phyloP scores from a whole-genome alignment of 768 basidiomycete species.

The Pholiota conissans region DNA sequence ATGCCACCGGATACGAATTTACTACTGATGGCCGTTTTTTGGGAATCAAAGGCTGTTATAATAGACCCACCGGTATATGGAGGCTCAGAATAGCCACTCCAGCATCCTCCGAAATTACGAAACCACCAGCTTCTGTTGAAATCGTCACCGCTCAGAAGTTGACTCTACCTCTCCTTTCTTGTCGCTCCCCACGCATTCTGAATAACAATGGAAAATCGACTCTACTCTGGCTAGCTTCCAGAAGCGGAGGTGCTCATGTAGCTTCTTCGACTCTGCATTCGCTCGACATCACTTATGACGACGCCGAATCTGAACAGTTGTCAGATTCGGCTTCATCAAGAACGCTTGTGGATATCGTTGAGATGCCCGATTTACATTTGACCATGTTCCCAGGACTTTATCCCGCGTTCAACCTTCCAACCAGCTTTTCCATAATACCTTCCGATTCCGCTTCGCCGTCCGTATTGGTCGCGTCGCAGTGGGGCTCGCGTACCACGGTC shows the following conservation, averaged over 20 bases:
- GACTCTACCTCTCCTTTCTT: constrained; percentile 43
- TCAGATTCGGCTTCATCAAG: constrained; percentile 1
- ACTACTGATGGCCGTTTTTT: constrained; percentile 57
- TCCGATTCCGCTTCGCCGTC: constrained; percentile 26
- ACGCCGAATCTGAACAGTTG: constrained; percentile 1
- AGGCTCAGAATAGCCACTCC: constrained; percentile 28
- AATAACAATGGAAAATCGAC: constrained; percentile 18
- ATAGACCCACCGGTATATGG: constrained; percentile 61
- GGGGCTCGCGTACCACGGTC: constrained; percentile 54
- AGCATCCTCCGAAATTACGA: constrained; percentile 6
- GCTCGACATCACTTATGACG: constrained; percentile 32
- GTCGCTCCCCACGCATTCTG: constrained; percentile 59
- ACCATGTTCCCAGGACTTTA: constrained; percentile 66
- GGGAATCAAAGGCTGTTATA: constrained; percentile 60
- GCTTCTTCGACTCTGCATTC: constrained; percentile 53
- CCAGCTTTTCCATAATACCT: constrained; percentile 30
- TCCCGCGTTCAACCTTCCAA: constrained; percentile 45
- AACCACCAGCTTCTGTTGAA: constrained; percentile 10
- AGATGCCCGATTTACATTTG: constrained; percentile 23
- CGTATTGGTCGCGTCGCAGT: constrained; percentile 42
- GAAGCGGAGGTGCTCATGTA: constrained; percentile 58
- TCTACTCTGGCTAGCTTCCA: constrained; percentile 56
- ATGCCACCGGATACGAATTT: constrained; percentile 63
- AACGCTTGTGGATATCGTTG: constrained; percentile 42
- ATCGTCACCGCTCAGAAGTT: constrained; percentile 35